Conservation (phyloP, 495 filamentous ascomycete genomes). For the Rostrohypoxylon terebratum region DNA sequence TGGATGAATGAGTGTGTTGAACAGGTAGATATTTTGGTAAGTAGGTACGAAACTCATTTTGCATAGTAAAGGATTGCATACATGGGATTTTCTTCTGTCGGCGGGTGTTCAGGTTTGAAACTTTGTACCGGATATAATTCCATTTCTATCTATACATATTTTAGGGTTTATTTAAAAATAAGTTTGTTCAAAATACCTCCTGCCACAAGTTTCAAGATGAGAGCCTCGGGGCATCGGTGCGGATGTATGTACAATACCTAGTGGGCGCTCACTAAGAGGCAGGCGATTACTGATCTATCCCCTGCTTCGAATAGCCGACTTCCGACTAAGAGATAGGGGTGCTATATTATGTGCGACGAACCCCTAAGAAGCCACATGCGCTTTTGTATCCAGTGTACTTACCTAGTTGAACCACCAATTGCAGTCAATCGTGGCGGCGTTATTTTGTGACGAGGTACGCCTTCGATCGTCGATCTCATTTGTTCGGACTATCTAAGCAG, state of each 20-base stretch:
- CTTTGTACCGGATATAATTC: slow-evolving; percentile 2
- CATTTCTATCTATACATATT: slow-evolving; percentile 10
- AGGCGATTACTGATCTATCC: background rate
- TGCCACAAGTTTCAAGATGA: background rate
- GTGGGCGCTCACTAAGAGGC: background rate
- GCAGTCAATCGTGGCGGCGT: background rate
- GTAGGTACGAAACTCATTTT: slow-evolving; percentile 2
- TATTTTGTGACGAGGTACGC: background rate
- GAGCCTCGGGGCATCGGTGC: background rate
- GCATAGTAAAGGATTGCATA: slow-evolving; percentile 9
- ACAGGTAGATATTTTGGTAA: background rate
- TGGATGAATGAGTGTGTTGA: background rate
- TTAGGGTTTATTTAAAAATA: background rate
- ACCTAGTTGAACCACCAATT: background rate
- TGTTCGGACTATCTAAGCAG: background rate
- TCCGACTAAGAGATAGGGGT: background rate
- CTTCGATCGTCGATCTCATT: background rate
- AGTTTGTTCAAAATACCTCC: background rate
- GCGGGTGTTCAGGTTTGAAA: slow-evolving; percentile 10
- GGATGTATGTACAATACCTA: background rate
- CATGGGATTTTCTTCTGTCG: slow-evolving; percentile 8
- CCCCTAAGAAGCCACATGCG: background rate
- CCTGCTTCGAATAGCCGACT: background rate
- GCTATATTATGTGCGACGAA: background rate
- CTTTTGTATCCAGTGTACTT: background rate